phyloP scores from a whole-genome alignment of 2,329 filamentous ascomycete species.

The Diplodia corticola region DNA sequence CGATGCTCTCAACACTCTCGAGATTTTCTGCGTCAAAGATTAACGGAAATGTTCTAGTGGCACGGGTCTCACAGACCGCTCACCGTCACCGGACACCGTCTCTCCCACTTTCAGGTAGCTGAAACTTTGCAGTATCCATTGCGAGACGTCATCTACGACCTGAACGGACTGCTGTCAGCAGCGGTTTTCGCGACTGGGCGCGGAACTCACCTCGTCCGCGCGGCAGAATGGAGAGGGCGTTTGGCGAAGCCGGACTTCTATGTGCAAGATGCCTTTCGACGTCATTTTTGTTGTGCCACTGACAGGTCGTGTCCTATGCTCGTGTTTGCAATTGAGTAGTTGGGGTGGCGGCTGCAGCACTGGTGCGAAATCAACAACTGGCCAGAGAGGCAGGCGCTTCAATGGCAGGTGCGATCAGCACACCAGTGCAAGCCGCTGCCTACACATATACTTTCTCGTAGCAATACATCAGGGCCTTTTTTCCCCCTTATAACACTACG shows the following conservation, averaged over 20 bases:
- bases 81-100: conserved; percentile 36
- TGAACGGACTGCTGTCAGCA: conserved; percentile 19
- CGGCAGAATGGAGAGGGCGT: background rate
- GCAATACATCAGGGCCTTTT: too few species aligned
- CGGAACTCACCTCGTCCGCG: background rate
- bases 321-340: background rate
- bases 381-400: background rate
- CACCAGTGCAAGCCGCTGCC: background rate
- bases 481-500: too few species aligned
- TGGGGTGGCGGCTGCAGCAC: background rate
- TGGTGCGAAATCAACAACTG: background rate
- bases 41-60: background rate
- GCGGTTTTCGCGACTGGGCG: background rate
- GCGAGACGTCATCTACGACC: conserved; percentile 40
- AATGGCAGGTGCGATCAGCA: background rate
- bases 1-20: conserved; percentile 33
- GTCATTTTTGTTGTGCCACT: too few species aligned
- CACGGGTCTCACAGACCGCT: background rate
- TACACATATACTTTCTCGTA: background rate
- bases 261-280: background rate
- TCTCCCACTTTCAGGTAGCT: conserved; percentile 38
- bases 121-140: conserved; percentile 41
- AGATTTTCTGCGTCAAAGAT: conserved; percentile 29
- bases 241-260: conserved; percentile 9
- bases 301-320: background rate